These are phyloP conservation scores for Camelina laxa DNA, from an alignment of 345 rosid genomes.

Conservation along the genomic window DNA sequence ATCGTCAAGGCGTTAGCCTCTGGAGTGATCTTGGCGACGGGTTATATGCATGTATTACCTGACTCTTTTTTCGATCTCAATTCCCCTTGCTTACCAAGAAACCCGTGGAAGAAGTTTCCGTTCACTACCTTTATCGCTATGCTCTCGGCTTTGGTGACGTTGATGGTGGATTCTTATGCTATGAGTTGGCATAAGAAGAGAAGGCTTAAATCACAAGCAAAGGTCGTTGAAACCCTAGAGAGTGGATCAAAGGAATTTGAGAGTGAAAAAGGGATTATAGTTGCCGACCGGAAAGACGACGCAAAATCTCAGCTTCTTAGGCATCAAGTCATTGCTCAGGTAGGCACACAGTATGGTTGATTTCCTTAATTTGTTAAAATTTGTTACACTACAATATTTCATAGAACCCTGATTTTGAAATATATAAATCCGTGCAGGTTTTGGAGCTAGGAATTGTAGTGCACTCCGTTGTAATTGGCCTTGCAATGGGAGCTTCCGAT, in stretches of 20 bases:
- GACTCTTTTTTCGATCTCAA: constrained; percentile 42
- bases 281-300: neutral
- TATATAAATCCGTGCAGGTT: constrained; percentile 6
- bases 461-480: constrained; percentile 42
- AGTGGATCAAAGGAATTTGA: constrained; percentile 4
- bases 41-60: constrained; percentile 58
- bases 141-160: constrained; percentile 47
- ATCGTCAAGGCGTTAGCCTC: constrained; percentile 48
- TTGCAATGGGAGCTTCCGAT: constrained; percentile 42
- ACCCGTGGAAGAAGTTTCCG: constrained; percentile 56
- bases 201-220: neutral
- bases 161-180: constrained; percentile 52
- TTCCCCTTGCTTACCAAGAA: constrained; percentile 43
- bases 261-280: neutral
- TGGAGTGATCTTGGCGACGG: constrained; percentile 53
- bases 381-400: neutral
- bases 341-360: neutral
- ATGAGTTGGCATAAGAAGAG: constrained; percentile 42
- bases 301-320: constrained; percentile 32
- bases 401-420: neutral
- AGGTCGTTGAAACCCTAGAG: constrained; percentile 12
- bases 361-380: too few relatives aligned
- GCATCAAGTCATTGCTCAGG: constrained; percentile 47
- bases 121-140: constrained; percentile 52
- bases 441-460: constrained; percentile 45